These are phyloP conservation scores for Colletotrichum salicis DNA, from an alignment of 2,329 filamentous ascomycete genomes.

Conservation along the genomic window DNA sequence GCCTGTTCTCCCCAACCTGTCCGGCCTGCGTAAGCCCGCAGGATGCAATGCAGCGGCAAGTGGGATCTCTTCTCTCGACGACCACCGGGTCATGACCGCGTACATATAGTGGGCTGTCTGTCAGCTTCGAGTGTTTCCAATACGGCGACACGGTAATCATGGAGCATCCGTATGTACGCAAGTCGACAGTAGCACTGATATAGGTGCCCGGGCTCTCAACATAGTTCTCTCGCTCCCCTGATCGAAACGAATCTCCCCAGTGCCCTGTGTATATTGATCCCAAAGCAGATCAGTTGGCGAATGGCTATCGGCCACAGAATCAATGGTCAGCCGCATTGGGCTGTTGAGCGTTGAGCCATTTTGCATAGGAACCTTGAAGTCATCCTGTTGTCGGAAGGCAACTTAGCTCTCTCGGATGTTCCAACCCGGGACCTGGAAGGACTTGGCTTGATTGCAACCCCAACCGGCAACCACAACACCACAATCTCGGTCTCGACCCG, in stretches of 20 bases:
- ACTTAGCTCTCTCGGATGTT: constrained; percentile 19
- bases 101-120: not conserved
- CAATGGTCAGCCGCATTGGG: not conserved
- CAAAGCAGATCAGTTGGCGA: not conserved
- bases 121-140: not conserved
- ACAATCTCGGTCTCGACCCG: not conserved
- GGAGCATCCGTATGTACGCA: not conserved
- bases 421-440: constrained; percentile 15
- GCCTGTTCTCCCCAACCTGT: not conserved
- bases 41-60: not conserved
- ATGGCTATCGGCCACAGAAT: not conserved
- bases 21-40: not conserved
- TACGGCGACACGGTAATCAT: not conserved
- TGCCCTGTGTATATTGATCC: not conserved
- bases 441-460: constrained; percentile 18
- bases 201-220: not conserved
- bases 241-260: not conserved
- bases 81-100: too few species aligned
- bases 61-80: not conserved
- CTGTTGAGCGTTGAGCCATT: constrained; percentile 1
- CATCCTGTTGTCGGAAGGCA: constrained; percentile 4
- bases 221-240: not conserved
- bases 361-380: constrained; percentile 23
- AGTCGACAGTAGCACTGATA: not conserved
- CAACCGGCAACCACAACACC: not conserved